These are phyloP conservation scores for Hymenoscyphus fraxineus DNA, from an alignment of 2,329 filamentous ascomycete genomes.

Conservation along the genomic window DNA sequence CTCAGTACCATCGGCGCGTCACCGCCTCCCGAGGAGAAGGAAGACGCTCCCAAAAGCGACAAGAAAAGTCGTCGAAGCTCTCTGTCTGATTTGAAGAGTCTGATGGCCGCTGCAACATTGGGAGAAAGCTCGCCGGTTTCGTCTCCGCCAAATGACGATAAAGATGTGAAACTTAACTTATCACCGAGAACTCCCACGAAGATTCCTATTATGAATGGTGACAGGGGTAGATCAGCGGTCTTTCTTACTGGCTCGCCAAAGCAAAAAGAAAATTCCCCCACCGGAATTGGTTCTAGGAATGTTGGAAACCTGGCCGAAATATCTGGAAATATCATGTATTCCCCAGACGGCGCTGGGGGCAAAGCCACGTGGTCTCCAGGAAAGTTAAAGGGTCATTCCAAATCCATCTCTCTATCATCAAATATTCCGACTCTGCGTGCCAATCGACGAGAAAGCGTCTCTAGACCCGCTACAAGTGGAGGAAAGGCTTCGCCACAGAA, in stretches of 20 bases:
- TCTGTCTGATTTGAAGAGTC: slow-evolving; percentile 74
- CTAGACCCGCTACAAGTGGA: slow-evolving; percentile 23
- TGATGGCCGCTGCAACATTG: slow-evolving; percentile 60
- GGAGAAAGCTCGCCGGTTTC: slow-evolving; percentile 40
- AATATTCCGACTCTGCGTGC: slow-evolving; percentile 32
- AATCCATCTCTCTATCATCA: slow-evolving; percentile 30
- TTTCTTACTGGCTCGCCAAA: slow-evolving; percentile 28
- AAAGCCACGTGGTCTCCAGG: slow-evolving; percentile 30
- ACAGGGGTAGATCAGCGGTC: slow-evolving; percentile 24
- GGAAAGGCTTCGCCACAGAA: slow-evolving; percentile 36
- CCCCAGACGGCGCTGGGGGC: slow-evolving; percentile 23
- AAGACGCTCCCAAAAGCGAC: slow-evolving; percentile 38
- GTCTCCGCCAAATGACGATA: slow-evolving; percentile 17
- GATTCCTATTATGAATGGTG: slow-evolving; percentile 30
- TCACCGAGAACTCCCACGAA: slow-evolving; percentile 34
- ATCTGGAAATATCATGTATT: slow-evolving; percentile 32
- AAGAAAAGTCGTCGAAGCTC: slow-evolving; percentile 87
- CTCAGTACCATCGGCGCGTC: slow-evolving; percentile 34
- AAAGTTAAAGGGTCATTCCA: slow-evolving; percentile 24
- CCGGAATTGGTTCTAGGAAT: slow-evolving; percentile 19
- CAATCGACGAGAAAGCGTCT: slow-evolving; percentile 23
- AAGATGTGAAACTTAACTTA: slow-evolving; percentile 27
- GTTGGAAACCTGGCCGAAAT: slow-evolving; percentile 31
- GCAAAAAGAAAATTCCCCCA: slow-evolving; percentile 30
- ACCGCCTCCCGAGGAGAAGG: slow-evolving; percentile 42